Percentiles rank a stretch among this genome's conserved stretches.
Evolutionary conservation across 140 eudicot species (phyloP).

Genomic region (Bidens hawaiensis): DNA sequence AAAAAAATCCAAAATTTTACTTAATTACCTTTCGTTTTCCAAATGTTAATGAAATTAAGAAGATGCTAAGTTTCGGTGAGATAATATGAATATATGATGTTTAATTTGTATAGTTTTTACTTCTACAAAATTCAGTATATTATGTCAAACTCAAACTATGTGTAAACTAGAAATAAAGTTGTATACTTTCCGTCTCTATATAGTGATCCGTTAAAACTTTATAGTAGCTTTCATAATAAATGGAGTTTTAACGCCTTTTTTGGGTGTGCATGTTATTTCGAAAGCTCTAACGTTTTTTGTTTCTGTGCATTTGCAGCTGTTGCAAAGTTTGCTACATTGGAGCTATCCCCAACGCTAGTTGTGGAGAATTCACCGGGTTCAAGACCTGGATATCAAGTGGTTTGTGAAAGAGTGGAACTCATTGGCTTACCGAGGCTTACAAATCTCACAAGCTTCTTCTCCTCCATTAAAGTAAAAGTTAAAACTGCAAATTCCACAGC

Average conservation of each 20-base stretch:
- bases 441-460: constrained; percentile 57
- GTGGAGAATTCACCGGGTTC: constrained; percentile 69
- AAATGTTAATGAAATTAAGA: too few species aligned
- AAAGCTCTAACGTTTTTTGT: neutral
- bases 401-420: constrained; percentile 66
- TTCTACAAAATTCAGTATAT: neutral
- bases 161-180: neutral
- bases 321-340: constrained; percentile 37
- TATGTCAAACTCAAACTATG: too few species aligned
- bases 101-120: neutral
- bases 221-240: neutral
- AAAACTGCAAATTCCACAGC: constrained; percentile 31
- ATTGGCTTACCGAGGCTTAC: constrained; percentile 62
- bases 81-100: neutral
- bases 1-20: neutral
- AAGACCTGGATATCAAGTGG: constrained; percentile 52
- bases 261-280: neutral
- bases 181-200: neutral
- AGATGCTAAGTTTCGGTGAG: too few species aligned
- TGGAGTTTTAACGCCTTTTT: neutral
- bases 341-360: constrained; percentile 52
- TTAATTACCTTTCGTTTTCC: neutral
- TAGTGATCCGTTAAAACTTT: neutral
- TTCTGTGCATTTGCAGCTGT: constrained; percentile 56
- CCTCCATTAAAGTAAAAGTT: constrained; percentile 61